Evolutionary conservation across 2,329 filamentous ascomycete species (phyloP).

Genomic region (Calonectria pseudoturangicola): DNA sequence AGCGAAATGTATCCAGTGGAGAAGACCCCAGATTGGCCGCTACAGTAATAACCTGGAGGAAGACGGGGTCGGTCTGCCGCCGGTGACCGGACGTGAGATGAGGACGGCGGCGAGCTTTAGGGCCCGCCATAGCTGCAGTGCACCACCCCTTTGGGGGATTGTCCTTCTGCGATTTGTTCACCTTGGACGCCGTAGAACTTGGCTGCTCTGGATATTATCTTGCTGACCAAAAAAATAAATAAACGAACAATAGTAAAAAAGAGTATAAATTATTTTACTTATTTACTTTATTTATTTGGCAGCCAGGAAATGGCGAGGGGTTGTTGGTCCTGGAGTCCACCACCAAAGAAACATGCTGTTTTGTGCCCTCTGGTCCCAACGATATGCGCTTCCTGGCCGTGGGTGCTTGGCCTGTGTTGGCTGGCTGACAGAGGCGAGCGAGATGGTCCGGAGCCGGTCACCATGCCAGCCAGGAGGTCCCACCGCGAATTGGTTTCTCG

Average conservation of each 20-base stretch:
- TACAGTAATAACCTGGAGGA: constrained; percentile 44
- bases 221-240: too few relatives aligned
- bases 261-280: too few relatives aligned
- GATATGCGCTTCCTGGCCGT: constrained; percentile 9
- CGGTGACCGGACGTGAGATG: constrained; percentile 36
- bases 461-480: constrained; percentile 47
- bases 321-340: background rate
- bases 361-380: background rate
- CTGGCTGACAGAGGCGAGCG: constrained; percentile 4
- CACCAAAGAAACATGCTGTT: background rate
- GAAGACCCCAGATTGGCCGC: constrained; percentile 52
- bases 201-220: too few relatives aligned
- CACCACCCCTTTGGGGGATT: too few relatives aligned
- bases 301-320: too few relatives aligned
- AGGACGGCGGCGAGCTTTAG: constrained; percentile 26
- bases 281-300: too few relatives aligned
- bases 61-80: constrained; percentile 29
- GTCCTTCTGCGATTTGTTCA: too few relatives aligned
- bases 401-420: background rate
- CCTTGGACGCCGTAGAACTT: too few relatives aligned
- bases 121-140: constrained; percentile 3
- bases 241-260: too few relatives aligned
- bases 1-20: constrained; percentile 42
- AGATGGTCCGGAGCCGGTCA: constrained; percentile 45
- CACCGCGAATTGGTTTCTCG: constrained; percentile 46